These are phyloP conservation scores for Verticillium alfalfae DNA, from an alignment of 2,329 filamentous ascomycete species.

Conservation along the genomic window DNA sequence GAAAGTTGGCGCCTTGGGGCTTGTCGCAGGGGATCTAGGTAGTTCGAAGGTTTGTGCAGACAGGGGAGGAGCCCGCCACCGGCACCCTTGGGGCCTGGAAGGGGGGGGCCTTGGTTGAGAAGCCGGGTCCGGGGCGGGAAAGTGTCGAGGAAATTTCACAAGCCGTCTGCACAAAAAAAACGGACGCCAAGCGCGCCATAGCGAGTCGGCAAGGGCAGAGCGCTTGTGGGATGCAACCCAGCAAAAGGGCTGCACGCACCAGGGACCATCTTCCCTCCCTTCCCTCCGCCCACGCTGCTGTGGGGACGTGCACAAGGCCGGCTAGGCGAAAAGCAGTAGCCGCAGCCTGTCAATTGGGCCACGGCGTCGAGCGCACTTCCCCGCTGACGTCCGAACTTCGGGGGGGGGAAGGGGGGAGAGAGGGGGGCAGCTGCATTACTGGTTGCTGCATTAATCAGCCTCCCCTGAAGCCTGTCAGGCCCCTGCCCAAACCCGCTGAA, in stretches of 20 bases:
- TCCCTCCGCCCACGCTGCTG: not conserved
- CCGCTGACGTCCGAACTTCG: not conserved
- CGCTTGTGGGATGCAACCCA: not conserved
- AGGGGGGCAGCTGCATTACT: not conserved
- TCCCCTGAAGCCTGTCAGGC: not conserved
- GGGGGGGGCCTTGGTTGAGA: too few relatives aligned
- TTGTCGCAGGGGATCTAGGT: not conserved
- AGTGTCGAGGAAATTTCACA: slow-evolving; percentile 1
- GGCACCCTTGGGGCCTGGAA: not conserved
- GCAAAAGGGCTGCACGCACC: not conserved
- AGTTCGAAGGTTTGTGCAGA: not conserved
- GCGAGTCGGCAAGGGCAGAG: not conserved
- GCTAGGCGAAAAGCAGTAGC: not conserved
- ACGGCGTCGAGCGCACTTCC: not conserved
- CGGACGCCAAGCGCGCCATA: not conserved
- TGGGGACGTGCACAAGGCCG: not conserved
- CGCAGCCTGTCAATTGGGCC: not conserved
- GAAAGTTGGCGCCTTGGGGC: not conserved
- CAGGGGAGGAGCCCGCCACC: not conserved
- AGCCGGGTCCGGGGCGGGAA: not conserved
- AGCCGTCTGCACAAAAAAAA: not conserved
- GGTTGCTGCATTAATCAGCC: not conserved
- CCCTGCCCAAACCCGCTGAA: not conserved
- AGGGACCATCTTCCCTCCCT: not conserved
- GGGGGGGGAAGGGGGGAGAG: too few relatives aligned